Base-by-base conservation (phyloP, 192 early-diverging fungal genomes). In the Lunasporangiospora selenospora region DNA sequence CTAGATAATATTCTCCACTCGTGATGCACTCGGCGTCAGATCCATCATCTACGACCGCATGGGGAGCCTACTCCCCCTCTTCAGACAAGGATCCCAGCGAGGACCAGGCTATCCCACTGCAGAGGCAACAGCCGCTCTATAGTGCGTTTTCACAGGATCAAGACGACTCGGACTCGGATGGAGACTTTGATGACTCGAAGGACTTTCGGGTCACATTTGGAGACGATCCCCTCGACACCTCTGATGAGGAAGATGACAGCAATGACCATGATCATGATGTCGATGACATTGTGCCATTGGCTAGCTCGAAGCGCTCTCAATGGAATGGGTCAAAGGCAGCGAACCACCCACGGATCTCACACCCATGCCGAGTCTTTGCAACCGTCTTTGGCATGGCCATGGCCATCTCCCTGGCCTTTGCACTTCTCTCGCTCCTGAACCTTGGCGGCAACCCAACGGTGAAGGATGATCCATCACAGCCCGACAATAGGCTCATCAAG, bases 311-410 rank as follows among this genome's bases (percentile, higher is more conserved):
- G 32, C 53, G 53, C 15, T 49, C 30, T n/a, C 53, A 33, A 49
- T 5, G 27, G 9, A 6, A 27, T 40, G 13, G 21, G 3, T 21
- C 4, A 34, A 10, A 7, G 11, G 6, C 13, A 23, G 38, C 13
- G 15, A 12, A 7, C 24, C 34, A 27, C 44, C 47, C 57, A 6
- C 15, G 48, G 30, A 34, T 46, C 19, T 56, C 53, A 26, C 63
- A 57, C 7, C 55, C 67, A 8, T 71, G 58, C 58, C 61, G 40
- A 27, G 57, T 71, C 58, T 37, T 71, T 9, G 67, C 67, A 4
- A 62, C 53, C 21, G 53, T 62, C 18, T 57, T 55, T 21, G 59
- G 58, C 7, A 46, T 53, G 11, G 59, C 67, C 26, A 49, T 40
- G 30, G 39, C 58, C 3, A 59, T 71, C 45, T 30, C 59, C 6